A percentile compares a stretch with the other conserved stretches of the same genome.
phyloP scores from a whole-genome alignment of 495 filamentous ascomycete genomes.

The Daldinia concentrica region DNA sequence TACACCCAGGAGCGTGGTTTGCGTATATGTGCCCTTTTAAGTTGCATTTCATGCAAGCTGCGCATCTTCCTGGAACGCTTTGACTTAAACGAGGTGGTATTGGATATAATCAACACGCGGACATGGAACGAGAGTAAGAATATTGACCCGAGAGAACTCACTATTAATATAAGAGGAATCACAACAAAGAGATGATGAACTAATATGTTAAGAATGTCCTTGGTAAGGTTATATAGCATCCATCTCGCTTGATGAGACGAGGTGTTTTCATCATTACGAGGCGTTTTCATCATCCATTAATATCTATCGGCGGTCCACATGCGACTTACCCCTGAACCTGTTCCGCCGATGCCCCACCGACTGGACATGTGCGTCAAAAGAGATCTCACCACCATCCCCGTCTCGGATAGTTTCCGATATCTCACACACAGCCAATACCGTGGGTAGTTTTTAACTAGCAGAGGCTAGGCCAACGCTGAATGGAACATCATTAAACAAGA shows the following conservation, averaged over 20 bases:
- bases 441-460: constrained; percentile 1
- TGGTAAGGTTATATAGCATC: background rate
- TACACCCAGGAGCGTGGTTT: background rate
- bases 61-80: constrained; percentile 24
- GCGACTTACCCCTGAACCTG: background rate
- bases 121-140: background rate
- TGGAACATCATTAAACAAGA: constrained; percentile 19
- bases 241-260: background rate
- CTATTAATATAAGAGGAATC: background rate
- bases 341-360: background rate
- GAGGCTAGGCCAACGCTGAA: constrained; percentile 13
- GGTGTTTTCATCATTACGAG: background rate
- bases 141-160: background rate
- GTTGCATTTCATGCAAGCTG: constrained; percentile 21
- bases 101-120: background rate
- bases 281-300: too few species aligned
- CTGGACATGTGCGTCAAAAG: constrained; percentile 6
- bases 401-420: constrained; percentile 21
- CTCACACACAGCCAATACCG: background rate
- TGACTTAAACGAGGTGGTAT: background rate
- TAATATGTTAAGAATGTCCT: background rate
- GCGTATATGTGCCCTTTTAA: constrained; percentile 3
- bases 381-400: constrained; percentile 23
- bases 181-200: background rate
- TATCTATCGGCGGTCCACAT: background rate